Evolutionary conservation across 768 basidiomycete species (phyloP).

Genomic region (Gloeopeniophorella convolvens): DNA sequence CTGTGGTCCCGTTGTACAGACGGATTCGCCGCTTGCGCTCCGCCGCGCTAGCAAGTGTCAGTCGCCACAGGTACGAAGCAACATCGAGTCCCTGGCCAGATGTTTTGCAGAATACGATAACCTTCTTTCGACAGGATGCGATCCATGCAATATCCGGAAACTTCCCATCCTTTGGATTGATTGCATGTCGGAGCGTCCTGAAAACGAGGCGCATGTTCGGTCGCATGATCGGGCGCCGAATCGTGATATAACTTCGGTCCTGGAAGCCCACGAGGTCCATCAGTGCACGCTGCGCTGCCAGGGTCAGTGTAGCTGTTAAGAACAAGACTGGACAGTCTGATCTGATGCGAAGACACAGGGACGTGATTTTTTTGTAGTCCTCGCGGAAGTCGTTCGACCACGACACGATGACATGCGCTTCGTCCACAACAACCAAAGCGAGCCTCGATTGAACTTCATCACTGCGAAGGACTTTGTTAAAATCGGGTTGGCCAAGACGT

Average conservation of each 20-base stretch:
- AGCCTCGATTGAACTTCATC: not conserved
- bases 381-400: constrained; percentile 6
- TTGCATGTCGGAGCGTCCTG: not conserved
- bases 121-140: not conserved
- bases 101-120: not conserved
- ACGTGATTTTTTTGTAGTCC: not conserved
- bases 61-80: not conserved
- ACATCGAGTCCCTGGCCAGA: not conserved
- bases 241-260: not conserved
- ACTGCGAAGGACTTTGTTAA: constrained; percentile 5
- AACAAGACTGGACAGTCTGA: not conserved
- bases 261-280: not conserved
- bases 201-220: not conserved
- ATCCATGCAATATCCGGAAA: not conserved
- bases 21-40: not conserved
- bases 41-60: not conserved
- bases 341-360: not conserved
- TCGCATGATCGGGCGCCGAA: not conserved
- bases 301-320: not conserved
- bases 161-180: not conserved
- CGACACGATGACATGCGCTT: constrained; percentile 4
- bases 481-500: not conserved
- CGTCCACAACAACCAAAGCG: constrained; percentile 2
- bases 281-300: not conserved
- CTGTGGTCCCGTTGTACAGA: not conserved